A percentile compares a stretch with the other conserved stretches of the same genome.
phyloP scores from a whole-genome alignment of 306 rosid species.

The Dalbergia oliveri region DNA sequence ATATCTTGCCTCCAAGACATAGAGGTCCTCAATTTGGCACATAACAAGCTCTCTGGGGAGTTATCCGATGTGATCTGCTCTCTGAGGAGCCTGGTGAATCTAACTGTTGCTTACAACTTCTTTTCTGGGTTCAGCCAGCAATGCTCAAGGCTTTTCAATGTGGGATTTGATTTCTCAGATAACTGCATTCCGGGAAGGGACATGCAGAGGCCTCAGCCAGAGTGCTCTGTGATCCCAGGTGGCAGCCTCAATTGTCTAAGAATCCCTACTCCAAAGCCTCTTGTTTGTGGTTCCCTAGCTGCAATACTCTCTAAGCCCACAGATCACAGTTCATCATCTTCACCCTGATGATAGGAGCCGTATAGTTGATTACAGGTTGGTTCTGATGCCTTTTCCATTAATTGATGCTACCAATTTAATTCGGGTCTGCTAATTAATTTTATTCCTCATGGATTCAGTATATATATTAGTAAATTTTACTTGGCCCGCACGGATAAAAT shows the following conservation, averaged over 20 bases:
- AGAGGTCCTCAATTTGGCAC: slow-evolving; percentile 80
- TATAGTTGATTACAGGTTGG: slow-evolving; percentile 36
- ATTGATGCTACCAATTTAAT: slow-evolving; percentile 45
- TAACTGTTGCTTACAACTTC: slow-evolving; percentile 85
- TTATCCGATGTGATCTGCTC: slow-evolving; percentile 78
- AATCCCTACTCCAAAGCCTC: slow-evolving; percentile 73
- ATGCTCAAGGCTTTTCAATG: slow-evolving; percentile 64
- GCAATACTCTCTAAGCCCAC: neutral
- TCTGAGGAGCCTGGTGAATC: slow-evolving; percentile 62
- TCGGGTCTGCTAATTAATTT: slow-evolving; percentile 44
- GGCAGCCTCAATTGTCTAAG: slow-evolving; percentile 78
- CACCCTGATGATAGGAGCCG: slow-evolving; percentile 51
- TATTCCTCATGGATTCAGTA: slow-evolving; percentile 41
- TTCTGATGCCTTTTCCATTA: slow-evolving; percentile 36
- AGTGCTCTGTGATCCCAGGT: slow-evolving; percentile 82
- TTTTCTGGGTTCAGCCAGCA: slow-evolving; percentile 81
- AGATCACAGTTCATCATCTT: slow-evolving; percentile 46
- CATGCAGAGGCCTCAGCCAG: slow-evolving; percentile 86
- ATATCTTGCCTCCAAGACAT: slow-evolving; percentile 74
- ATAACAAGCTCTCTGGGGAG: slow-evolving; percentile 87
- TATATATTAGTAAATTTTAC: slow-evolving; percentile 23
- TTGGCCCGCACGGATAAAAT: slow-evolving; percentile 32
- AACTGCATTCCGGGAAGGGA: slow-evolving; percentile 86
- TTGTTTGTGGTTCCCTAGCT: slow-evolving; percentile 63
- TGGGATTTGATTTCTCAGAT: slow-evolving; percentile 82